Percentiles rank a stretch among this genome's conserved stretches.
These are phyloP conservation scores for Omphalea diandra DNA, from an alignment of 441 rosid genomes.

Conservation along the genomic window DNA sequence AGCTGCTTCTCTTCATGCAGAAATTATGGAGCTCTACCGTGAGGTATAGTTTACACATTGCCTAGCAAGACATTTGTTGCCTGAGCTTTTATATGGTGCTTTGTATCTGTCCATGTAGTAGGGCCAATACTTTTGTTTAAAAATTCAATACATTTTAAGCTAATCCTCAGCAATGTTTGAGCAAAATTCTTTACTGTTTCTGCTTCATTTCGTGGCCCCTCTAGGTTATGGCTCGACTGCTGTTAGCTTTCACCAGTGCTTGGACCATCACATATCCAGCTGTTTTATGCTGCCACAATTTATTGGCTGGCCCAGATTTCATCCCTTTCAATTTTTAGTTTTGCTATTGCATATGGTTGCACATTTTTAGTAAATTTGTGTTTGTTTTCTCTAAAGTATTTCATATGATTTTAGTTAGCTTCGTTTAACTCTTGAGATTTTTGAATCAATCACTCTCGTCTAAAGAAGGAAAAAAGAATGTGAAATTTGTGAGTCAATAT, in stretches of 20 bases:
- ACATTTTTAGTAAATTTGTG: not conserved
- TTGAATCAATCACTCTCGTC: not conserved
- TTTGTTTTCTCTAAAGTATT: not conserved
- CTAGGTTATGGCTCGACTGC: not conserved
- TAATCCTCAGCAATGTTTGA: slow-evolving; percentile 1
- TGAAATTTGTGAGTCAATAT: slow-evolving; percentile 1
- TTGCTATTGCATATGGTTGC: not conserved
- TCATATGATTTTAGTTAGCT: not conserved
- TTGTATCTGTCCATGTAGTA: slow-evolving; percentile 10
- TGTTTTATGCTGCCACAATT: not conserved
- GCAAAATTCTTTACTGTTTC: not conserved
- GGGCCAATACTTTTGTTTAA: slow-evolving; percentile 4
- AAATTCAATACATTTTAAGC: not conserved
- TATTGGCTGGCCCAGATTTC: not conserved
- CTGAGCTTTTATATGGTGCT: slow-evolving; percentile 2
- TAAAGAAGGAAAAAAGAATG: not conserved
- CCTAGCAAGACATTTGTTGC: slow-evolving; percentile 7
- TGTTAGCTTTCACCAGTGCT: not conserved
- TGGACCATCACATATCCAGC: not conserved
- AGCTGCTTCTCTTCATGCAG: slow-evolving; percentile 58
- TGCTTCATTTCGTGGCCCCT: not conserved
- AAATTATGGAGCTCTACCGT: slow-evolving; percentile 54
- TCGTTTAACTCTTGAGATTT: not conserved
- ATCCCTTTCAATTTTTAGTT: not conserved
- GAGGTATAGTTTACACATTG: slow-evolving; percentile 52